A percentile compares a stretch with the other conserved stretches of the same genome.
These are phyloP conservation scores for Auriscalpium microsporum DNA, from an alignment of 768 basidiomycete species.

Conservation along the genomic window DNA sequence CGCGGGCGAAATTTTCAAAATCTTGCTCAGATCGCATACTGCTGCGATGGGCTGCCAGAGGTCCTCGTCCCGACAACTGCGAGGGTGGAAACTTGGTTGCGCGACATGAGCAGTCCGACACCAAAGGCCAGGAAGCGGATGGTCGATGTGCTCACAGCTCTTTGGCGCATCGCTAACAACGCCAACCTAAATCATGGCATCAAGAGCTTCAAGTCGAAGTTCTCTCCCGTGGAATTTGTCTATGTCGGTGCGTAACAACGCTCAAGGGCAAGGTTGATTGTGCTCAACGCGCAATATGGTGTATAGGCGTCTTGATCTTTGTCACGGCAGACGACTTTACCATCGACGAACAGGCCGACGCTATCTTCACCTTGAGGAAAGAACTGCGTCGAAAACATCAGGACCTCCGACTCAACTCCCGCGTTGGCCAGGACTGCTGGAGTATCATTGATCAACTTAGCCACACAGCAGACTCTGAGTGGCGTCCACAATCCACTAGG, in stretches of 20 bases:
- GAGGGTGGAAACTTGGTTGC: conserved; percentile 45
- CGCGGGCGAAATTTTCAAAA: conserved; percentile 72
- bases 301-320: conserved; percentile 58
- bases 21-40: conserved; percentile 61
- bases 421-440: conserved; percentile 53
- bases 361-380: conserved; percentile 48
- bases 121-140: conserved; percentile 46
- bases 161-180: conserved; percentile 44
- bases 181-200: conserved; percentile 23
- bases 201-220: conserved; percentile 37
- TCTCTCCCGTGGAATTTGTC: conserved; percentile 71
- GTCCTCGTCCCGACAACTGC: conserved; percentile 34
- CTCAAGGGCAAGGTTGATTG: too few species aligned
- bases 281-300: not conserved
- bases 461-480: not conserved
- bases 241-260: conserved; percentile 53
- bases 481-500: too few species aligned
- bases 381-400: conserved; percentile 45
- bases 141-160: conserved; percentile 39
- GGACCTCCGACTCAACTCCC: conserved; percentile 58
- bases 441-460: conserved; percentile 34
- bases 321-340: conserved; percentile 34
- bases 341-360: conserved; percentile 41
- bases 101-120: conserved; percentile 28
- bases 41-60: conserved; percentile 45